Evolutionary conservation across 306 rosid genomes (phyloP).

Genomic region (Vigna radiata): DNA sequence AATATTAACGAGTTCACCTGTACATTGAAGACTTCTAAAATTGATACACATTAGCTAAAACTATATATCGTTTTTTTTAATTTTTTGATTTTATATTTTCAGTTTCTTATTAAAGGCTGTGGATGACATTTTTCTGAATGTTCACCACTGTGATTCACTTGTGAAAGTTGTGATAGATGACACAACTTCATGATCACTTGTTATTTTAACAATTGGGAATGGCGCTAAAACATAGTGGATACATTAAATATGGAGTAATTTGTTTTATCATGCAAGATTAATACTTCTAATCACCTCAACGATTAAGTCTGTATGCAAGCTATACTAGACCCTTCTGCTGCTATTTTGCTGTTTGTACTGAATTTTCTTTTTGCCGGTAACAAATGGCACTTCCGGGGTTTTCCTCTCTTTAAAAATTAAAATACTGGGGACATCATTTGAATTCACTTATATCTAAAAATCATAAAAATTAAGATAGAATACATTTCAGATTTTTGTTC

Average conservation of each 20-base stretch:
- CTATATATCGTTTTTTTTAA: slow-evolving; percentile 13
- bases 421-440: slow-evolving; percentile 10
- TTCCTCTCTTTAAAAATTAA: slow-evolving; percentile 7
- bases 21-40: slow-evolving; percentile 7
- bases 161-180: slow-evolving; percentile 12
- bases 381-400: slow-evolving; percentile 28
- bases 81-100: slow-evolving; percentile 13
- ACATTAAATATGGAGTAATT: slow-evolving; percentile 20
- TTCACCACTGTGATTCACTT: background rate
- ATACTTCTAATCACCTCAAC: background rate
- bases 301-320: slow-evolving; percentile 4
- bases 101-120: slow-evolving; percentile 16
- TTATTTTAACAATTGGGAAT: slow-evolving; percentile 1
- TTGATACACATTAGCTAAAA: background rate
- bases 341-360: slow-evolving; percentile 35
- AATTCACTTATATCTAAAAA: slow-evolving; percentile 23
- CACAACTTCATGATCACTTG: background rate
- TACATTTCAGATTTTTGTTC: slow-evolving; percentile 26
- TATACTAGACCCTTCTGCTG: slow-evolving; percentile 12
- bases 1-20: no score
- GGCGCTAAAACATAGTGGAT: background rate
- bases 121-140: background rate
- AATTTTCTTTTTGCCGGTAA: slow-evolving; percentile 20
- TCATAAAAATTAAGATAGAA: background rate
- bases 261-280: background rate